Conservation (phyloP, 352 stramenopile genomes). For the Phytophthora aleatoria region DNA sequence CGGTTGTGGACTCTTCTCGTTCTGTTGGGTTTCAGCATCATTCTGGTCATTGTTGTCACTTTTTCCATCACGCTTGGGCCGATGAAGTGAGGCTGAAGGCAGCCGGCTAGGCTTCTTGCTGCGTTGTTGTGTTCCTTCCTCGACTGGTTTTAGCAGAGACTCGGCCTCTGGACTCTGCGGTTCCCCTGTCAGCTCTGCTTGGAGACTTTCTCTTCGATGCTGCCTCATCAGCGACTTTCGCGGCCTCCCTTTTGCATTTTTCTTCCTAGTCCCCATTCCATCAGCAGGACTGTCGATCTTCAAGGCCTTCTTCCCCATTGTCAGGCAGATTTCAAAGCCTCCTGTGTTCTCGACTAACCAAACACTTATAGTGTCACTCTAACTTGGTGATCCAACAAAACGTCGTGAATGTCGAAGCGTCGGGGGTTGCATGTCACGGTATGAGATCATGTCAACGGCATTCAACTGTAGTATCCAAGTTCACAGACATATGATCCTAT, state of each 20-base stretch:
- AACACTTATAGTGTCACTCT: background rate
- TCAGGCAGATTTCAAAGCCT: background rate
- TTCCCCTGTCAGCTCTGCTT: slow-evolving; percentile 13
- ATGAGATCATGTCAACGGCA: slow-evolving; percentile 13
- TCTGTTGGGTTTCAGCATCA: slow-evolving; percentile 1
- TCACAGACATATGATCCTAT: background rate
- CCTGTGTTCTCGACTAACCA: background rate
- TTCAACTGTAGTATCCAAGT: background rate
- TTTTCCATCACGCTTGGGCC: slow-evolving; percentile 10
- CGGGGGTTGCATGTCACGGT: slow-evolving; percentile 14
- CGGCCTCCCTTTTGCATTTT: slow-evolving; percentile 5
- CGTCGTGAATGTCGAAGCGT: slow-evolving; percentile 13
- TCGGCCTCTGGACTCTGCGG: slow-evolving; percentile 35
- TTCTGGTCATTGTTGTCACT: slow-evolving; percentile 8
- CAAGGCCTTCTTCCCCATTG: slow-evolving; percentile 27
- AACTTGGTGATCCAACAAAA: slow-evolving; percentile 4
- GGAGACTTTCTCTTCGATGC: slow-evolving; percentile 20
- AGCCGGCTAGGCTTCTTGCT: background rate
- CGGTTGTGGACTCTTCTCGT: slow-evolving; percentile 9
- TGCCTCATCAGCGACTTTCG: slow-evolving; percentile 28
- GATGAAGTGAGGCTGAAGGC: background rate
- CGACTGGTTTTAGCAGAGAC: slow-evolving; percentile 40
- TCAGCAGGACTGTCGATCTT: slow-evolving; percentile 15
- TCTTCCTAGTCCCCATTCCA: slow-evolving; percentile 9
- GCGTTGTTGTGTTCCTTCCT: background rate